Evolutionary conservation across 805 yeast species (phyloP).

Genomic region (Candida morakotiae): DNA sequence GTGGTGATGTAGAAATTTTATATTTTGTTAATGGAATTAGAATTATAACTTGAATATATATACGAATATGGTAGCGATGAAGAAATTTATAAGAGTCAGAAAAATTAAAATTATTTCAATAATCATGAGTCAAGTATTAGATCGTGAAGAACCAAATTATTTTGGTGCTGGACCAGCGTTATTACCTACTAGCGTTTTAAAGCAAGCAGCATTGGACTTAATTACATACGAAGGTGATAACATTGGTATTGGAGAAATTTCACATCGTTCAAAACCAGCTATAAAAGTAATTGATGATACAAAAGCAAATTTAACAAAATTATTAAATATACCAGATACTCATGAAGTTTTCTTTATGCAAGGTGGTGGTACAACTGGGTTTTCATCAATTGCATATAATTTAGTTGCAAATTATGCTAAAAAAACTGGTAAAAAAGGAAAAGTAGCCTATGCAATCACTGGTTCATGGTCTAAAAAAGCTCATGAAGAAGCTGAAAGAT

Average conservation of each 20-base stretch:
- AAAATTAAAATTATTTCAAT: neutral
- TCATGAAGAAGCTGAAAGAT: constrained; percentile 77
- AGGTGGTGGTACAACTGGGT: constrained; percentile 98
- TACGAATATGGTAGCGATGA: constrained; percentile 5
- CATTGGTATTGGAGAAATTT: constrained; percentile 91
- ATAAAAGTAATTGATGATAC: constrained; percentile 71
- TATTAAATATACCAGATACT: constrained; percentile 79
- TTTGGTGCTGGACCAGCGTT: constrained; percentile 99
- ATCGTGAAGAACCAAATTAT: constrained; percentile 71
- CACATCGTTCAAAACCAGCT: constrained; percentile 90
- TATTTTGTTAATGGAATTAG: constrained; percentile 50
- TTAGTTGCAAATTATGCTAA: constrained; percentile 70
- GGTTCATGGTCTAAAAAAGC: constrained; percentile 95
- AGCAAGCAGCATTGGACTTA: constrained; percentile 84
- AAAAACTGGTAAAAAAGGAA: constrained; percentile 70
- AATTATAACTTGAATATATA: neutral
- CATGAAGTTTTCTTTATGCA: constrained; percentile 94
- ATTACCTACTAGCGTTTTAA: constrained; percentile 77
- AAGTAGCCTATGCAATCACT: constrained; percentile 81
- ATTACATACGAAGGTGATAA: constrained; percentile 66
- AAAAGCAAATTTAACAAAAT: constrained; percentile 57
- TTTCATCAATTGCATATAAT: constrained; percentile 82
- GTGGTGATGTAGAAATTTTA: constrained; percentile 59
- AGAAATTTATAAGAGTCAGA: constrained; percentile 1
- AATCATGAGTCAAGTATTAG: constrained; percentile 22